These are phyloP conservation scores for Oryza punctata DNA, from an alignment of 176 grass and related monocot genomes.

Conservation along the genomic window DNA sequence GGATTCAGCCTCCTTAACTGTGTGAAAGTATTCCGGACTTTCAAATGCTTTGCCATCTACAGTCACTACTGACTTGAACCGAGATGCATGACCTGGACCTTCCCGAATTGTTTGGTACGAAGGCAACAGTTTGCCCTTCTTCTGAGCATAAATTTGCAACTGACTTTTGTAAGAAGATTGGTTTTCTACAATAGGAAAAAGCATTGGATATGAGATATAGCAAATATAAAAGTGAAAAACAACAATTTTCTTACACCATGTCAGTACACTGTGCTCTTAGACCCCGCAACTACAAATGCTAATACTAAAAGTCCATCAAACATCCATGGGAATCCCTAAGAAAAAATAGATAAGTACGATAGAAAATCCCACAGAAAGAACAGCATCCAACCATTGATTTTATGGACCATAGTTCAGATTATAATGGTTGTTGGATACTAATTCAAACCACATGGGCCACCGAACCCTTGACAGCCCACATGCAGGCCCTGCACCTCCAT, in stretches of 20 bases:
- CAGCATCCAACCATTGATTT: background rate
- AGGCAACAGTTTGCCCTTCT: conserved; percentile 52
- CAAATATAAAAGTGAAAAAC: background rate
- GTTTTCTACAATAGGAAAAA: conserved; percentile 35
- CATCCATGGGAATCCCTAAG: background rate
- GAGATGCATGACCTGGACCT: conserved; percentile 41
- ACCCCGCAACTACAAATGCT: background rate
- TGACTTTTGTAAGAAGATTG: conserved; percentile 60
- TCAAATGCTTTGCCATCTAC: conserved; percentile 74
- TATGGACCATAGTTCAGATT: background rate
- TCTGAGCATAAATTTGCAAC: conserved; percentile 73
- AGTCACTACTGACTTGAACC: conserved; percentile 72
- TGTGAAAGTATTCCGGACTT: conserved; percentile 46
- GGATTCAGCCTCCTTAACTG: conserved; percentile 67
- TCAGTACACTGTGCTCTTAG: background rate
- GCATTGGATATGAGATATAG: conserved; percentile 2
- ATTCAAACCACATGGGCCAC: background rate
- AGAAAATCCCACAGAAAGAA: background rate
- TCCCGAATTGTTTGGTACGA: conserved; percentile 37
- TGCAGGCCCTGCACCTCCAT: too few relatives aligned
- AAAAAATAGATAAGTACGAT: background rate
- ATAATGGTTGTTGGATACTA: background rate
- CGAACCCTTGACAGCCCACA: too few relatives aligned
- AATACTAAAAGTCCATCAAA: background rate
- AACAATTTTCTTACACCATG: background rate